Evolutionary conservation across 441 rosid species (phyloP).

Genomic region (Euphorbia neoarborescens): DNA sequence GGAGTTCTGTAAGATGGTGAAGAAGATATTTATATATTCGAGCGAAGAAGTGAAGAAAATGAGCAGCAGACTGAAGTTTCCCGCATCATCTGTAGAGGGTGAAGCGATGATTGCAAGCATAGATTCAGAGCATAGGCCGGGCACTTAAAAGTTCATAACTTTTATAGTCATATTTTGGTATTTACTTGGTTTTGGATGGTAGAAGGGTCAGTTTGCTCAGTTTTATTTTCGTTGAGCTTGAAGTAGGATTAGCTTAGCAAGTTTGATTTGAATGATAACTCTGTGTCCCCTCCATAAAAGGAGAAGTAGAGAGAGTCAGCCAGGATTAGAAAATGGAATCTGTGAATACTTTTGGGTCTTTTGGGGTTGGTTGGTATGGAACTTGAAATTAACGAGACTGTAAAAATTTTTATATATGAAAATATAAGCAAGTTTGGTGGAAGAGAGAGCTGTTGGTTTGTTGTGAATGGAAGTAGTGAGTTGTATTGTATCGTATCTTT

Average conservation of each 20-base stretch:
- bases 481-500: constrained; percentile 19
- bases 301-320: not conserved
- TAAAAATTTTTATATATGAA: not conserved
- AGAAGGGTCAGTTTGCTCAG: constrained; percentile 22
- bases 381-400: constrained; percentile 22
- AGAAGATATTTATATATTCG: constrained; percentile 59
- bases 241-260: constrained; percentile 12
- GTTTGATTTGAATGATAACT: constrained; percentile 15
- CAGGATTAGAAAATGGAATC: constrained; percentile 25
- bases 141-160: constrained; percentile 14
- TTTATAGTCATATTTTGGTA: constrained; percentile 6
- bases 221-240: constrained; percentile 24
- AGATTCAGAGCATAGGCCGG: constrained; percentile 38
- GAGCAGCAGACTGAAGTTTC: constrained; percentile 37
- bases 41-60: constrained; percentile 68
- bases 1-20: constrained; percentile 88
- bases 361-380: constrained; percentile 23
- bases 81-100: constrained; percentile 37
- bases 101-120: constrained; percentile 34
- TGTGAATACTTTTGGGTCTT: constrained; percentile 20
- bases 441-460: constrained; percentile 13
- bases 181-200: constrained; percentile 14
- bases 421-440: constrained; percentile 9
- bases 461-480: constrained; percentile 6
- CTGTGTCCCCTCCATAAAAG: not conserved